These are phyloP conservation scores for Hypsizygus marmoreus DNA, from an alignment of 768 basidiomycete genomes.

Conservation along the genomic window DNA sequence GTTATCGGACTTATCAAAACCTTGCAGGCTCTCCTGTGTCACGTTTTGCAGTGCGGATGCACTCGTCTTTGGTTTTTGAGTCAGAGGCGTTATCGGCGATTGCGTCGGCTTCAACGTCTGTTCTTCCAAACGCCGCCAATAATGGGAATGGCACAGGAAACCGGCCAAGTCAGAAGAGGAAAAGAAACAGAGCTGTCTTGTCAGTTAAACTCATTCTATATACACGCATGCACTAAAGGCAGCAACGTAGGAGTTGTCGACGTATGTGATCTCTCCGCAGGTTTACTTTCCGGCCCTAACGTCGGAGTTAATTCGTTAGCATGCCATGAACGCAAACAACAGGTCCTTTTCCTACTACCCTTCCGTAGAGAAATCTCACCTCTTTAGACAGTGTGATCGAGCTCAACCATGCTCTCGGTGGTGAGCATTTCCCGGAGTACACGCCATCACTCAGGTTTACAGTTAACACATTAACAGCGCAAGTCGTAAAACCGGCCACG, in stretches of 20 bases:
- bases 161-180: conserved; percentile 12
- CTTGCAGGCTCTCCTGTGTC: no score
- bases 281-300: neutral
- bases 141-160: neutral
- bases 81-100: conserved; percentile 15
- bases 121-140: conserved; percentile 8
- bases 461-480: neutral
- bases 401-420: conserved; percentile 19
- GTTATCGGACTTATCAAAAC: no score
- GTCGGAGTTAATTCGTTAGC: conserved; percentile 6
- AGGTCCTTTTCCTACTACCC: conserved; percentile 6
- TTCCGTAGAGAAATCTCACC: neutral
- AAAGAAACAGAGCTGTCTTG: conserved; percentile 19
- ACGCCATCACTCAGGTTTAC: neutral
- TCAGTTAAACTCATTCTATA: neutral
- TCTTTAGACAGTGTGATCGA: conserved; percentile 15
- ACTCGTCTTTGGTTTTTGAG: neutral
- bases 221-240: neutral
- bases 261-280: conserved; percentile 4
- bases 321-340: conserved; percentile 21
- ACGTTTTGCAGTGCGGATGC: neutral
- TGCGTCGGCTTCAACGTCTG: conserved; percentile 15
- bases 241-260: conserved; percentile 15
- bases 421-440: neutral
- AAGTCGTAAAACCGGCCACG: conserved; percentile 4